These are phyloP conservation scores for Lophium mytilinum DNA, from an alignment of 495 filamentous ascomycete species.

Conservation along the genomic window DNA sequence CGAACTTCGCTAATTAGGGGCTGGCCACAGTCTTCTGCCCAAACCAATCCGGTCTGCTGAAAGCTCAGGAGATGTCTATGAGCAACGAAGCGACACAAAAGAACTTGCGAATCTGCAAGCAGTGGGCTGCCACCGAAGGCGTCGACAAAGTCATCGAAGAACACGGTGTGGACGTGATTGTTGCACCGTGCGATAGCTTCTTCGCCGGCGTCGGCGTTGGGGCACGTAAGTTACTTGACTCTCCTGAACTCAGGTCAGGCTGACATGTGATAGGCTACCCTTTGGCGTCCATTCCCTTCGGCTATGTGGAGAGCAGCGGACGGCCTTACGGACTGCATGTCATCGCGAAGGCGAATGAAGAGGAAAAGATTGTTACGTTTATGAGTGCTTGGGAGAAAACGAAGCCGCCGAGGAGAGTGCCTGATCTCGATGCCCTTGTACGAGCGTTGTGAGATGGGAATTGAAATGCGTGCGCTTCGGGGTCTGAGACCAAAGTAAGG, in stretches of 20 bases:
- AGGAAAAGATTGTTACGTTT: no score
- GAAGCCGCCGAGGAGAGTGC: no score
- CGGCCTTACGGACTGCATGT: no score
- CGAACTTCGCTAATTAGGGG: not conserved
- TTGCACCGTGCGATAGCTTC: conserved; percentile 6
- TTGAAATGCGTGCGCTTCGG: no score
- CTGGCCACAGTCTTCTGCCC: not conserved
- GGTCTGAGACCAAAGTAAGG: no score
- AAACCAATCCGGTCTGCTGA: not conserved
- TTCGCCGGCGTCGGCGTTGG: conserved; percentile 3
- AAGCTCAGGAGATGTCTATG: not conserved
- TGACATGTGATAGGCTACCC: no score
- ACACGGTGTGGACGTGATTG: conserved; percentile 1
- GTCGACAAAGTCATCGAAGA: conserved; percentile 3
- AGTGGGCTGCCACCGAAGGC: conserved; percentile 1
- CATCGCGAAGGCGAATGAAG: no score
- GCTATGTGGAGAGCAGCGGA: no score
- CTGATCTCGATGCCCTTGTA: no score
- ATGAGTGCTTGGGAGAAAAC: no score
- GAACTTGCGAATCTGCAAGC: conserved; percentile 2
- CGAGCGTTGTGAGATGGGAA: no score
- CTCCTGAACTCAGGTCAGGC: not conserved
- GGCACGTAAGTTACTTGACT: not conserved
- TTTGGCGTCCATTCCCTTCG: no score
- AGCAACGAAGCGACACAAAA: not conserved